Percentiles rank a stretch among this genome's conserved stretches.
Conservation (phyloP, 306 rosid genomes). For the Malus asiatica region DNA sequence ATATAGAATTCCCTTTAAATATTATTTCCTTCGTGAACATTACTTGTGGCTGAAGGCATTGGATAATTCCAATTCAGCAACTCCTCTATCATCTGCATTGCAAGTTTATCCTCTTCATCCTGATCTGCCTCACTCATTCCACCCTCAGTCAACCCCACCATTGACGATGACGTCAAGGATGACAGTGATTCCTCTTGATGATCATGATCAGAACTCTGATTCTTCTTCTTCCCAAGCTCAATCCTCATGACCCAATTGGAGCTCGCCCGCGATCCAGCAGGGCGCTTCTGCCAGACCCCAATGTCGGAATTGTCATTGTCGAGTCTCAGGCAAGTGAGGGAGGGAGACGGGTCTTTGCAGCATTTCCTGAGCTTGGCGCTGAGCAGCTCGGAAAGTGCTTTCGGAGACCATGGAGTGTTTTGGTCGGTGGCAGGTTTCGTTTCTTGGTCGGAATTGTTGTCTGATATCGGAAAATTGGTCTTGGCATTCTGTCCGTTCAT, state of each 20-base stretch:
- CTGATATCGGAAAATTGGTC: constrained; percentile 64
- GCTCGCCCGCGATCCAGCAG: constrained; percentile 59
- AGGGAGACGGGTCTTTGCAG: constrained; percentile 87
- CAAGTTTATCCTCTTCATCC: constrained; percentile 62
- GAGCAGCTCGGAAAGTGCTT: constrained; percentile 80
- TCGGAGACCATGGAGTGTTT: constrained; percentile 44
- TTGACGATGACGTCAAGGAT: background rate
- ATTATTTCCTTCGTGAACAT: background rate
- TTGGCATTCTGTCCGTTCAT: constrained; percentile 94
- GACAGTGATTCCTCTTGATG: background rate
- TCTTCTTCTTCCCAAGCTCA: constrained; percentile 62
- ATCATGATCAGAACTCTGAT: background rate
- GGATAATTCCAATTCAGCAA: constrained; percentile 74
- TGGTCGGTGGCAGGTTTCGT: background rate
- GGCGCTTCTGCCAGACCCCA: constrained; percentile 93
- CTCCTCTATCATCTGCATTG: constrained; percentile 96
- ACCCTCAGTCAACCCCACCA: background rate
- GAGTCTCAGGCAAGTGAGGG: constrained; percentile 84
- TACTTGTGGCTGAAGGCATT: constrained; percentile 25
- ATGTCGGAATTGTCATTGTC: constrained; percentile 91
- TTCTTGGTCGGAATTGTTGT: constrained; percentile 5
- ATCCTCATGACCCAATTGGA: constrained; percentile 95
- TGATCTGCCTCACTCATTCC: background rate
- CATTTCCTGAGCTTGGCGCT: constrained; percentile 78
- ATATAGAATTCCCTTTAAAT: background rate